Evolutionary conservation across 345 rosid genomes (phyloP).

Genomic region (Murraya koenigii): DNA sequence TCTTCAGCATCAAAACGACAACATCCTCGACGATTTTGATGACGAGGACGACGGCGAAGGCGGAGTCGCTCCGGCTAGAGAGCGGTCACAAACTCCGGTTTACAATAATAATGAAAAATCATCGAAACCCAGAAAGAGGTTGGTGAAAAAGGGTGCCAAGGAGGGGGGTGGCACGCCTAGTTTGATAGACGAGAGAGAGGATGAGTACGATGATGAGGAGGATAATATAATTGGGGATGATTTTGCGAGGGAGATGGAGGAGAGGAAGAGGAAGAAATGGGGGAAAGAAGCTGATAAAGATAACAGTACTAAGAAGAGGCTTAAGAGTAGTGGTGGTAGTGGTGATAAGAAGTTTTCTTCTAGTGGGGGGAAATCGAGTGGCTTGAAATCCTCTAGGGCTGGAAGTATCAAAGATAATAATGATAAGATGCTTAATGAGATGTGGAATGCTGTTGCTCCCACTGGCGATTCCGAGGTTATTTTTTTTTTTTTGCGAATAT

Average conservation of each 20-base stretch:
- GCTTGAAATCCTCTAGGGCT: conserved; percentile 32
- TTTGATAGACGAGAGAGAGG: conserved; percentile 51
- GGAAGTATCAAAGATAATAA: conserved; percentile 35
- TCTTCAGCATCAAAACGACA: conserved; percentile 36
- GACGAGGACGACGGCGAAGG: conserved; percentile 31
- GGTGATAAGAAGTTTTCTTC: conserved; percentile 36
- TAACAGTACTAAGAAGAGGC: conserved; percentile 36
- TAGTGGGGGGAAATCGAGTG: conserved; percentile 37
- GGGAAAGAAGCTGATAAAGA: conserved; percentile 38
- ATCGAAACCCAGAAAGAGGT: conserved; percentile 73
- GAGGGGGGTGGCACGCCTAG: conserved; percentile 14
- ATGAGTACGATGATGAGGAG: conserved; percentile 25
- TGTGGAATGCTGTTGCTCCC: conserved; percentile 92
- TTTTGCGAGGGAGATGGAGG: conserved; percentile 45
- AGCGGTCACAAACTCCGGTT: conserved; percentile 66
- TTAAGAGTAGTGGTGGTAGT: conserved; percentile 19
- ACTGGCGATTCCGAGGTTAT: conserved; percentile 76
- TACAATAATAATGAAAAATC: conserved; percentile 64
- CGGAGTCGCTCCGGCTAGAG: conserved; percentile 35
- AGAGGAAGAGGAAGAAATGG: conserved; percentile 57
- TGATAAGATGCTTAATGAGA: conserved; percentile 79
- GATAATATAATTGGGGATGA: conserved; percentile 26
- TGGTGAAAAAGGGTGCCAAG: conserved; percentile 62
- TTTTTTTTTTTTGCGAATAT: not conserved
- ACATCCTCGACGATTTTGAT: conserved; percentile 48